phyloP scores from a whole-genome alignment of 164 flowering plant species.

The Saururus chinensis region DNA sequence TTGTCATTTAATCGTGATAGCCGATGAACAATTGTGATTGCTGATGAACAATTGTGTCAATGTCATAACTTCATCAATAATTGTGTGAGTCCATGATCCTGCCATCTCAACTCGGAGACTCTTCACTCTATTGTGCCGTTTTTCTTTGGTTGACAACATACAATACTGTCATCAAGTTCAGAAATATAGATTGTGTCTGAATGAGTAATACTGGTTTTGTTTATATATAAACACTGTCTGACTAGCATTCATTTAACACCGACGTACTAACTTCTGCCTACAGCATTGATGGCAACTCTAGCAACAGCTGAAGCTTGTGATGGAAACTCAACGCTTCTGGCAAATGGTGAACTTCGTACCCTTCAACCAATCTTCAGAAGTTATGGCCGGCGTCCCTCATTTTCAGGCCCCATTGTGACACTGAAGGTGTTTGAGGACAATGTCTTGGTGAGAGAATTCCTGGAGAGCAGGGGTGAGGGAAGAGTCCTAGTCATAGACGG shows the following conservation, averaged over 20 bases:
- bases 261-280: not conserved
- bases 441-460: conserved; percentile 48
- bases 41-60: no score
- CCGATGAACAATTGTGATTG: no score
- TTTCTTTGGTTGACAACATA: no score
- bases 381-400: conserved; percentile 42
- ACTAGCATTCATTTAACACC: not conserved
- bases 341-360: conserved; percentile 45
- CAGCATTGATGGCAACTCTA: conserved; percentile 32
- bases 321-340: conserved; percentile 34
- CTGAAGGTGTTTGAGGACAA: conserved; percentile 71
- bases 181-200: no score
- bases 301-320: conserved; percentile 71
- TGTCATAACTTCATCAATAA: no score
- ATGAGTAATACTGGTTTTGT: no score
- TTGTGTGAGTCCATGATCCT: no score
- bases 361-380: conserved; percentile 49
- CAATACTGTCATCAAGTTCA: no score
- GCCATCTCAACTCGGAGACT: no score
- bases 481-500: conserved; percentile 71
- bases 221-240: no score
- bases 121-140: no score
- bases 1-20: no score
- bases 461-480: conserved; percentile 62
- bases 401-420: conserved; percentile 56